These are phyloP conservation scores for Maudiozyma turicensis DNA, from an alignment of 805 yeast species.

Conservation along the genomic window DNA sequence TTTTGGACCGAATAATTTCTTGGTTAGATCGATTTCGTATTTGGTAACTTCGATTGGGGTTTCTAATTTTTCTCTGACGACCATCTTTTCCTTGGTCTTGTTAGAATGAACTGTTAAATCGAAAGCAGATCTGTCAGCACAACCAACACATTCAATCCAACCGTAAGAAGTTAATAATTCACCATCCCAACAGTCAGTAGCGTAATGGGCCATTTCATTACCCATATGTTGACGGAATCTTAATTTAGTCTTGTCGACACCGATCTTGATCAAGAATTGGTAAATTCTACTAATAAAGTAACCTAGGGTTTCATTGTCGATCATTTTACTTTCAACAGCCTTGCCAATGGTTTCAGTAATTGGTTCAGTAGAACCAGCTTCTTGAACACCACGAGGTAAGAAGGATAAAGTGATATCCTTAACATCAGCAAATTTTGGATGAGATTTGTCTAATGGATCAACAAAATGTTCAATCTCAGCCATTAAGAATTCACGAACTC, in stretches of 20 bases:
- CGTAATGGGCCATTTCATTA: constrained; percentile 99
- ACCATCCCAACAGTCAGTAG: constrained; percentile 99
- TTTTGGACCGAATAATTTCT: constrained; percentile 95
- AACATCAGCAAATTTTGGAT: constrained; percentile 69
- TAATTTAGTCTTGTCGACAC: constrained; percentile 73
- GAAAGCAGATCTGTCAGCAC: constrained; percentile 98
- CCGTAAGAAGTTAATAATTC: constrained; percentile 94
- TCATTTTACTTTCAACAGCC: constrained; percentile 80
- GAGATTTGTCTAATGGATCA: constrained; percentile 82
- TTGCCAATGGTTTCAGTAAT: constrained; percentile 68
- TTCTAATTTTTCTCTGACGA: constrained; percentile 83
- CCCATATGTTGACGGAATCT: constrained; percentile 98
- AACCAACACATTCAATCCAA: constrained; percentile 99
- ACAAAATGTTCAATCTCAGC: constrained; percentile 99
- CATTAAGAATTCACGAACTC: constrained; percentile 98
- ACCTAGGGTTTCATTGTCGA: constrained; percentile 95
- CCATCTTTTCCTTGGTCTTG: constrained; percentile 88
- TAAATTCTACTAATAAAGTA: constrained; percentile 92
- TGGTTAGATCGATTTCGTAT: constrained; percentile 78
- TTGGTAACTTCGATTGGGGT: constrained; percentile 76
- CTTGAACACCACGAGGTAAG: constrained; percentile 81
- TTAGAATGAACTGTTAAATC: constrained; percentile 93
- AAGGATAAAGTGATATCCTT: constrained; percentile 64
- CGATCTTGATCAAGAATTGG: constrained; percentile 74
- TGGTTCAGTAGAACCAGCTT: constrained; percentile 68